These are phyloP conservation scores for Xanthoconium stramineum DNA, from an alignment of 768 basidiomycete genomes.

Conservation along the genomic window DNA sequence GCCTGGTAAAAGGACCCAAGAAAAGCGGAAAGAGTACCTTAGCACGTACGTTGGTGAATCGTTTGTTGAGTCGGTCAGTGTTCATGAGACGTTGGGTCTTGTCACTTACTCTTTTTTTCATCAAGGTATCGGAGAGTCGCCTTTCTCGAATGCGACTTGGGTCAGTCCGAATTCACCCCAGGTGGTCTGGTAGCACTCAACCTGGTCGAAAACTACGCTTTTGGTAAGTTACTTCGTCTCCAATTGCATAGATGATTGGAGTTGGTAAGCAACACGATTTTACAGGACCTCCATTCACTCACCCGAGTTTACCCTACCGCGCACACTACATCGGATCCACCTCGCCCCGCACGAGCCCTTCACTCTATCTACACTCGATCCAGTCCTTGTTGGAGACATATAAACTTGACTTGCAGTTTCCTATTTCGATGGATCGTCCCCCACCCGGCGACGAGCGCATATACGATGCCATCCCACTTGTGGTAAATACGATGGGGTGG, in stretches of 20 bases:
- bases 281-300: conserved; percentile 85
- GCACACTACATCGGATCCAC: conserved; percentile 83
- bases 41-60: conserved; percentile 69
- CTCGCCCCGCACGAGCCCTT: conserved; percentile 73
- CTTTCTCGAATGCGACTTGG: conserved; percentile 88
- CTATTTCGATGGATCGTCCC: conserved; percentile 30
- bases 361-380: conserved; percentile 70
- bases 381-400: conserved; percentile 65
- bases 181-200: conserved; percentile 82
- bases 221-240: conserved; percentile 48
- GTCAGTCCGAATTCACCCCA: conserved; percentile 92
- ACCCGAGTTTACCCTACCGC: conserved; percentile 63
- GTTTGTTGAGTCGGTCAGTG: conserved; percentile 53
- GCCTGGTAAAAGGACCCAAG: conserved; percentile 80
- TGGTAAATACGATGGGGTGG: conserved; percentile 98
- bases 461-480: conserved; percentile 65
- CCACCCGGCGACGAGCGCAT: conserved; percentile 38
- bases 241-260: not conserved
- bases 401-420: conserved; percentile 62
- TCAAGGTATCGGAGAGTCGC: conserved; percentile 76
- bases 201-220: conserved; percentile 59
- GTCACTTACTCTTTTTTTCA: not conserved
- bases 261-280: not conserved
- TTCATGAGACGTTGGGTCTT: not conserved
- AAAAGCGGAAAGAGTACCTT: conserved; percentile 91